Evolutionary conservation across 2,329 filamentous ascomycete species (phyloP), one percentile per base, ranked within the genome.

Genomic region (Sarocladiaceae sp.): DNA sequence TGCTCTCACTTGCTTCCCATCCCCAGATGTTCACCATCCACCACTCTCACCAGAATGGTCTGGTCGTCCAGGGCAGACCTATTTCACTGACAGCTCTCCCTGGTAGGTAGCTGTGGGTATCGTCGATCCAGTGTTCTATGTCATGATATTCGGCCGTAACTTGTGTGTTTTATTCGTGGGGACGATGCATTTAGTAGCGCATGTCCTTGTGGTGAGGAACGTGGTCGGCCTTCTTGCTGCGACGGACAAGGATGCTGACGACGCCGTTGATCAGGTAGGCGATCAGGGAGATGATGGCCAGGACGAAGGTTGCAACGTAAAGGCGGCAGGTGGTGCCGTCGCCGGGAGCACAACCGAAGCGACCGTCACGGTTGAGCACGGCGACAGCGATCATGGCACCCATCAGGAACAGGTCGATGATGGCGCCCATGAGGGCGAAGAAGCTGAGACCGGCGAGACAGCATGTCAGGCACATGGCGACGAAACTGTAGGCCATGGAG

Each of bases 221-320:
- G 17, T 12, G 5, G 6, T 11, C 8, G 3, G 26, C 33, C 44
- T 33, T 48, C 44, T 48, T 48, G 28, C 44, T 33, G 18, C 44
- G 44, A 22, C 44, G 44, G 15, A 48, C 28, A 17, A 48, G 15
- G 26, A 48, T 28, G 10, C 26, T 31, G 8, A 48, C 44, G 6
- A 48, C 44, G n/a, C 44, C 44, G 26, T 48, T 48, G 44, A 48
- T 48, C 15, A 48, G 26, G 44, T 48, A 48, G 7, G 44, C 44
- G 26, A 48, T 33, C 4, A 48, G 44, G 3, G 44, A 48, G 26
- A 48, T 48, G 26, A 48, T 48, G n/a, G 44, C 44, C 4, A 48
- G 44, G 17, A 33, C 44, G 17, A 48, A 48, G 26, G 44, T 48
- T 4, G 44, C 44, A n/a, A 48, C 44, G 17, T 48, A 48, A 20